Percentiles rank a stretch among this genome's conserved stretches.
phyloP scores from a whole-genome alignment of 352 stramenopile genomes.

The Thraustotheca clavata region DNA sequence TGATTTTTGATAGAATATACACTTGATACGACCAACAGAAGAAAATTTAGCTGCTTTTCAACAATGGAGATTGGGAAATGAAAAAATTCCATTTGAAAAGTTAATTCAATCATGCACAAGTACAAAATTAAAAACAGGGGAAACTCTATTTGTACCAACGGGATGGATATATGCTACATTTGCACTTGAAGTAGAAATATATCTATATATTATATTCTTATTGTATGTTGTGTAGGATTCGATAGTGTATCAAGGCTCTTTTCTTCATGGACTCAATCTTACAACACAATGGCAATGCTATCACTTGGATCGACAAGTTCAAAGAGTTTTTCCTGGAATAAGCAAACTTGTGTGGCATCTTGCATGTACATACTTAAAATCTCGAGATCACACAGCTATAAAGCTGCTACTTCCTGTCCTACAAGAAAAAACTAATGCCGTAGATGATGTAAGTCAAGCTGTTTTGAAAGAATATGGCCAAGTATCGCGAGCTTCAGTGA shows the following conservation, averaged over 20 bases:
- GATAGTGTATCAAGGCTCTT: constrained; percentile 38
- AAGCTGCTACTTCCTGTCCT: not conserved
- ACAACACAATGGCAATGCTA: constrained; percentile 30
- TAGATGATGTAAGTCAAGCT: not conserved
- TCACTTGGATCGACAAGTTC: constrained; percentile 26
- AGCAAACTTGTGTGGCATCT: constrained; percentile 34
- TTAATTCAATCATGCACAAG: not conserved
- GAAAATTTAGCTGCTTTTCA: constrained; percentile 29
- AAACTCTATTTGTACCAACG: constrained; percentile 37
- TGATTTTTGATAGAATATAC: constrained; percentile 27
- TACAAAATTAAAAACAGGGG: constrained; percentile 27
- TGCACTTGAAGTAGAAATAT: constrained; percentile 23
- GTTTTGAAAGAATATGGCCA: not conserved
- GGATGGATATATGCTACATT: constrained; percentile 42
- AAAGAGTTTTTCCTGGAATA: constrained; percentile 31
- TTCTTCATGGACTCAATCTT: constrained; percentile 35
- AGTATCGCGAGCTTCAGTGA: not conserved
- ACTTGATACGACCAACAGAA: constrained; percentile 34
- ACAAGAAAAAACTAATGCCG: not conserved
- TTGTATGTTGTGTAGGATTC: constrained; percentile 24
- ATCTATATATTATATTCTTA: not conserved
- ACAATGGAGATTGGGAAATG: constrained; percentile 26
- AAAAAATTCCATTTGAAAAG: constrained; percentile 13
- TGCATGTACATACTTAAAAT: constrained; percentile 7
- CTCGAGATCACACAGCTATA: not conserved